A percentile compares a stretch with the other conserved stretches of the same genome.
phyloP scores from a whole-genome alignment of 2,329 filamentous ascomycete species.

The Plenodomus lindquistii region DNA sequence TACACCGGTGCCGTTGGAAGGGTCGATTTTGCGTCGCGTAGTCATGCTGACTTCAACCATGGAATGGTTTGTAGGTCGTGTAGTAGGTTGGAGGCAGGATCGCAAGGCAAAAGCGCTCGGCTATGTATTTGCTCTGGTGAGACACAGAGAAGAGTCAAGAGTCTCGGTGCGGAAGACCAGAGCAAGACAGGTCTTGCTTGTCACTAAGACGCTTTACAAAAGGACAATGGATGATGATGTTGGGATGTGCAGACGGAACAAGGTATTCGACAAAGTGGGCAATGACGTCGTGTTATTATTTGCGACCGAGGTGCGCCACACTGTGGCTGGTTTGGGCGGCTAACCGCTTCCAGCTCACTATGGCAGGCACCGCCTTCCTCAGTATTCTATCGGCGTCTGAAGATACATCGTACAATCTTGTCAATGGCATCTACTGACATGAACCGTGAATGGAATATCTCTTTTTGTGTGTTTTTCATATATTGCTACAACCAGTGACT shows the following conservation, averaged over 20 bases:
- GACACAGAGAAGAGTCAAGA: not conserved
- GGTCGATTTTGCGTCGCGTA: slow-evolving; percentile 36
- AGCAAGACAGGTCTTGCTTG: not conserved
- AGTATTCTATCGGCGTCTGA: slow-evolving; percentile 13
- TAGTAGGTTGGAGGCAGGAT: slow-evolving; percentile 2
- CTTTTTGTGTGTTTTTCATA: too few relatives aligned
- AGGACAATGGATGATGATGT: not conserved
- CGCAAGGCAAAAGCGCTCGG: not conserved
- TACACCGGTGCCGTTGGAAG: slow-evolving; percentile 10
- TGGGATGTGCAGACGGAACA: not conserved
- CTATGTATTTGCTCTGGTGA: not conserved
- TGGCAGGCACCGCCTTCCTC: slow-evolving; percentile 11
- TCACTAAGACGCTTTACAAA: not conserved
- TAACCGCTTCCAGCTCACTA: slow-evolving; percentile 15
- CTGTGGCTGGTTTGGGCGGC: slow-evolving; percentile 19
- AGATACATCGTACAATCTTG: slow-evolving; percentile 10
- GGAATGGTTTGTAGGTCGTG: not conserved
- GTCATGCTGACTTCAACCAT: slow-evolving; percentile 26
- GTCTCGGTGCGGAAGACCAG: not conserved
- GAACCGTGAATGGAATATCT: too few relatives aligned
- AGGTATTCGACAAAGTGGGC: slow-evolving; percentile 6
- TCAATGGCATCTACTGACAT: too few relatives aligned
- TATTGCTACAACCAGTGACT: too few relatives aligned
- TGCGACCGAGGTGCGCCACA: slow-evolving; percentile 10
- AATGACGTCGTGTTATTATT: slow-evolving; percentile 28